Base-by-base conservation (phyloP, 768 basidiomycete species). In the Kwoniella mangroviensis region DNA sequence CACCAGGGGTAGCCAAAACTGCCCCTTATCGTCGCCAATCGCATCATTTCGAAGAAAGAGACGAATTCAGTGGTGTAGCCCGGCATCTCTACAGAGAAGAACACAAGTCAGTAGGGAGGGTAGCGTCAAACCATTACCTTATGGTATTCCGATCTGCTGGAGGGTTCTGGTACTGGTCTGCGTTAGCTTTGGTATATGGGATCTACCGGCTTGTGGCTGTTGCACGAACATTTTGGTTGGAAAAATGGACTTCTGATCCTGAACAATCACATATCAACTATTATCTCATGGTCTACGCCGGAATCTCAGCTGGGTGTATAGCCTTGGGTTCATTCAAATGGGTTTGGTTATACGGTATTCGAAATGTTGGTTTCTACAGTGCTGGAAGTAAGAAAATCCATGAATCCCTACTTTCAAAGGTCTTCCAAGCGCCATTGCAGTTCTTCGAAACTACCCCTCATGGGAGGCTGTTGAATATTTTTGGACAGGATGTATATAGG, bases 331-430 rank as follows among this genome's bases (percentile, higher is more conserved):
- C 70, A 15, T 43, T 67, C 12, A 57, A 73, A 34, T 83, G 82
- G 82, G 62, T 81, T 12, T 81, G 80, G 80, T 74, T 83, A 1
- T 83, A 83, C 49, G 78, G 79, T 5, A 57, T 79, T 3, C 69
- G 73, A 3, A 73, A 72, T 49, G 66, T 75, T 2, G 80, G 80
- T 0, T 78, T 81, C 64, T 73, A 73, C 57, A 74, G 67, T 49
- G 12, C 67, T 1, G 77, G 70, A 41, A 65, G 70, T 41, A 63
- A 68, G 53, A 54, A 24, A n/a, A 77, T 79, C 15, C 80, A 81
- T 52, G 61, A 70, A 19, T 58, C 55, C 53, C 41, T 78, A 13
- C 40, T 81, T 6, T 65, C 72, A 10, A 69, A 55, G 17, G 57
- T 81, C 0, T 69, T 71, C 43, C n/a, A 34, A 6, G 79, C 76